Conservation (phyloP, 2,329 filamentous ascomycete species). For the Cladosporium sp. region DNA sequence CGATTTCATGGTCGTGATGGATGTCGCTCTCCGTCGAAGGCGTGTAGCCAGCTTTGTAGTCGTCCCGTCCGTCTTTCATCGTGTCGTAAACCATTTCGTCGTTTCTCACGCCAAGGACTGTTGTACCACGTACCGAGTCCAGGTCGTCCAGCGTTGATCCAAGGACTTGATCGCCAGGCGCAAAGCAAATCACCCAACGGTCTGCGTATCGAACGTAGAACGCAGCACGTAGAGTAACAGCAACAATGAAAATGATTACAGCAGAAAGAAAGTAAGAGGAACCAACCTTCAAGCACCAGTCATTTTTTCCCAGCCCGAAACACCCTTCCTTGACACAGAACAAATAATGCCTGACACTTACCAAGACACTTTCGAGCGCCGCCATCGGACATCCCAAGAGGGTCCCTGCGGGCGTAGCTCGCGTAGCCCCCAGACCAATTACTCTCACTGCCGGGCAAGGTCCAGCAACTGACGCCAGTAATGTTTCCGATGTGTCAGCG, state of each 20-base stretch:
- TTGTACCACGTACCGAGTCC: background rate
- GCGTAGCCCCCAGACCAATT: background rate
- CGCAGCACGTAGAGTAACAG: background rate
- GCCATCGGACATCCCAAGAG: background rate
- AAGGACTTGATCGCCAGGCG: too few species aligned
- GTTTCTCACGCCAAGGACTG: background rate
- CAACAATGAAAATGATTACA: background rate
- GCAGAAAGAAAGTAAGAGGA: background rate
- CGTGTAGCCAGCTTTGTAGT: slow-evolving; percentile 1
- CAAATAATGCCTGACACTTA: background rate
- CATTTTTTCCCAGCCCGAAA: background rate
- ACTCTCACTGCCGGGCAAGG: background rate
- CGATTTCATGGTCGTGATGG: background rate
- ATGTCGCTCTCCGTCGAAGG: slow-evolving; percentile 7
- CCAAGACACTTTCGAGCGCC: slow-evolving; percentile 3
- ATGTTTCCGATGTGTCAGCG: slow-evolving; percentile 12
- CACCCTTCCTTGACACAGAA: background rate
- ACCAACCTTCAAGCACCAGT: background rate
- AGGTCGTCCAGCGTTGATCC: background rate
- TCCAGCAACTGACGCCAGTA: slow-evolving; percentile 1
- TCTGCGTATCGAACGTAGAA: background rate
- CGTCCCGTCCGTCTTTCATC: background rate
- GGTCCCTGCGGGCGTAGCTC: slow-evolving; percentile 9
- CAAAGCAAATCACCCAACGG: background rate
- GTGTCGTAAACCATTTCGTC: background rate